Evolutionary conservation across 495 filamentous ascomycete species (phyloP).

Genomic region (Penicillium fimorum): DNA sequence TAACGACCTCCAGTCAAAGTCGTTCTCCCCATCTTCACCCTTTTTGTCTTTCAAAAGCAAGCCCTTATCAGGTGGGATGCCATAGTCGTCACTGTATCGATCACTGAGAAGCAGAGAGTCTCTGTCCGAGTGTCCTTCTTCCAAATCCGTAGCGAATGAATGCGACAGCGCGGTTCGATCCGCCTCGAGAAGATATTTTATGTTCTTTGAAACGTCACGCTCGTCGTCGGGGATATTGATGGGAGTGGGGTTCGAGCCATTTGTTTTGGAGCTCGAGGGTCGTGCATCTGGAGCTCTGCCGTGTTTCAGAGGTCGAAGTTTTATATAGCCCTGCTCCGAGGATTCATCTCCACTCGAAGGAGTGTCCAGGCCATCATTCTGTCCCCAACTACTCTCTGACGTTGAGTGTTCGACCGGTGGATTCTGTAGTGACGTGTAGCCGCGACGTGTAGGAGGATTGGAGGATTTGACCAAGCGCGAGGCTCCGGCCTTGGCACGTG

Average conservation of each 20-base stretch:
- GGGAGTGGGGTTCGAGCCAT: background rate
- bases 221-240: constrained; percentile 14
- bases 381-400: background rate
- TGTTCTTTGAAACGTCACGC: constrained; percentile 19
- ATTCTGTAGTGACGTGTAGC: background rate
- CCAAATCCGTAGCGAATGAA: constrained; percentile 26
- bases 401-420: background rate
- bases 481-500: background rate
- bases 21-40: background rate
- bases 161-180: constrained; percentile 16
- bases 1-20: constrained; percentile 10
- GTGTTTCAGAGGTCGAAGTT: constrained; percentile 17
- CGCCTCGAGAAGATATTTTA: constrained; percentile 19
- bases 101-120: constrained; percentile 18
- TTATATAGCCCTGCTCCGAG: constrained; percentile 19
- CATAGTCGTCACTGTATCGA: constrained; percentile 28
- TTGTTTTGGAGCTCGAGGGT: constrained; percentile 9
- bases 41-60: background rate
- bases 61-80: constrained; percentile 16
- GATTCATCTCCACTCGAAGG: constrained; percentile 18
- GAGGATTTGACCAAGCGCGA: background rate
- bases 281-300: background rate
- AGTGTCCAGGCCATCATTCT: constrained; percentile 7
- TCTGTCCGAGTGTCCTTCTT: constrained; percentile 18
- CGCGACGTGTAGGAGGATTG: constrained; percentile 2